Percentiles rank a stretch among this genome's conserved stretches.
These are phyloP conservation scores for Mrakia blollopis DNA, from an alignment of 768 basidiomycete species.

Conservation along the genomic window DNA sequence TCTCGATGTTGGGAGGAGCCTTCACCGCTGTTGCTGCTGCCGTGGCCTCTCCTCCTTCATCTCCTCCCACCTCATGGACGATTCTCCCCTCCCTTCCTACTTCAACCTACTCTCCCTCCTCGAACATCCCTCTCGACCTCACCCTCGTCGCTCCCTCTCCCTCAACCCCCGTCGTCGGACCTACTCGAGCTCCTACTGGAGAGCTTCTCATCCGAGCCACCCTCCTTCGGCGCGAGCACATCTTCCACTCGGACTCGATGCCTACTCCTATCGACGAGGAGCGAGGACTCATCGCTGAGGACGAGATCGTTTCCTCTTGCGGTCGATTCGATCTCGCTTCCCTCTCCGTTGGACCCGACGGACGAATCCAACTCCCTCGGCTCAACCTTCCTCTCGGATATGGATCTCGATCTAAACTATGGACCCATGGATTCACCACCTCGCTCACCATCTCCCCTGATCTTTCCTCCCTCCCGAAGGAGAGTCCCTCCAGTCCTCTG, in stretches of 20 bases:
- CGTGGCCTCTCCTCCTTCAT: background rate
- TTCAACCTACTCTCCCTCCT: constrained; percentile 31
- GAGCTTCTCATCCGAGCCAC: constrained; percentile 26
- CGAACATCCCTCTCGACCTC: constrained; percentile 29
- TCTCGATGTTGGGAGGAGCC: background rate
- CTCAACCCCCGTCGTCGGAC: background rate
- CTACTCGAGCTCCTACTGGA: background rate
- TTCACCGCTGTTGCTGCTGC: background rate
- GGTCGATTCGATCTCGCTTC: constrained; percentile 26
- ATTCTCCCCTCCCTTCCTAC: constrained; percentile 27
- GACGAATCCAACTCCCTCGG: constrained; percentile 14
- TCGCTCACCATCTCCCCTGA: constrained; percentile 31
- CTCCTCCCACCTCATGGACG: constrained; percentile 12
- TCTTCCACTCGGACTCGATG: constrained; percentile 22
- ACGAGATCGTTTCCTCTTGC: constrained; percentile 25
- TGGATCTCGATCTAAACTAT: background rate
- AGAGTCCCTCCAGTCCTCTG: background rate
- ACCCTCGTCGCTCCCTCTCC: constrained; percentile 2
- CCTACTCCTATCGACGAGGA: constrained; percentile 23
- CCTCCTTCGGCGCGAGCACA: constrained; percentile 28
- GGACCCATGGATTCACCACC: constrained; percentile 31
- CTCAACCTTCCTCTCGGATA: constrained; percentile 29
- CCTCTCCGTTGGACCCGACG: background rate
- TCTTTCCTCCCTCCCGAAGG: background rate
- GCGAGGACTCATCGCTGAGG: constrained; percentile 26